Percentiles rank a stretch among this genome's conserved stretches.
Conservation (phyloP, 2,329 filamentous ascomycete species). For the Curvularia sp. region DNA sequence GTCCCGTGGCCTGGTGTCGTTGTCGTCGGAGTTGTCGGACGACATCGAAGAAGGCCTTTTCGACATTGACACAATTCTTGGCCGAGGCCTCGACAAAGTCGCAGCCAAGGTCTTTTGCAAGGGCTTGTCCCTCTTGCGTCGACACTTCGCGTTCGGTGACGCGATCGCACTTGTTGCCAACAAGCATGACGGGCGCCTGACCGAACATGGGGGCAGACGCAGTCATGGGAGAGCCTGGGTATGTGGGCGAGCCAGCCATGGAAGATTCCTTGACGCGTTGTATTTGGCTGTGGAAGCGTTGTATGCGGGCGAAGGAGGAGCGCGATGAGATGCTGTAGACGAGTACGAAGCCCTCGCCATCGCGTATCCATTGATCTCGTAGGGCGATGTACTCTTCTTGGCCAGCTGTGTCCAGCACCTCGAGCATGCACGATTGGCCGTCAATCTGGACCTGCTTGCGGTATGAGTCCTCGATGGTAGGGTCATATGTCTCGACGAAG, state of each 20-base stretch:
- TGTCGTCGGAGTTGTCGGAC: slow-evolving; percentile 88
- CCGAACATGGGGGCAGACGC: slow-evolving; percentile 58
- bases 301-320: slow-evolving; percentile 92
- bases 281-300: slow-evolving; percentile 95
- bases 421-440: slow-evolving; percentile 93
- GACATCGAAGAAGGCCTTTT: slow-evolving; percentile 98
- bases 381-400: slow-evolving; percentile 98
- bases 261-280: slow-evolving; percentile 95
- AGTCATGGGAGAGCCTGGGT: slow-evolving; percentile 75
- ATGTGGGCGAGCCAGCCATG: slow-evolving; percentile 73
- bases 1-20: slow-evolving; percentile 60
- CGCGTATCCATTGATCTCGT: slow-evolving; percentile 97
- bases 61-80: slow-evolving; percentile 98
- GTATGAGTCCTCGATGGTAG: slow-evolving; percentile 73
- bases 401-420: slow-evolving; percentile 94
- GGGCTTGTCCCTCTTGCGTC: slow-evolving; percentile 90
- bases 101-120: slow-evolving; percentile 90
- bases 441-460: slow-evolving; percentile 84
- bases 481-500: slow-evolving; percentile 90
- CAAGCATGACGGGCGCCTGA: slow-evolving; percentile 93
- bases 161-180: slow-evolving; percentile 97
- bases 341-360: slow-evolving; percentile 95
- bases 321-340: slow-evolving; percentile 99
- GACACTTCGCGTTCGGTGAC: slow-evolving; percentile 96
- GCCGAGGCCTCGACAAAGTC: slow-evolving; percentile 97